These are phyloP conservation scores for Cercospora zeae-maydis DNA, from an alignment of 2,329 filamentous ascomycete species.

Conservation along the genomic window DNA sequence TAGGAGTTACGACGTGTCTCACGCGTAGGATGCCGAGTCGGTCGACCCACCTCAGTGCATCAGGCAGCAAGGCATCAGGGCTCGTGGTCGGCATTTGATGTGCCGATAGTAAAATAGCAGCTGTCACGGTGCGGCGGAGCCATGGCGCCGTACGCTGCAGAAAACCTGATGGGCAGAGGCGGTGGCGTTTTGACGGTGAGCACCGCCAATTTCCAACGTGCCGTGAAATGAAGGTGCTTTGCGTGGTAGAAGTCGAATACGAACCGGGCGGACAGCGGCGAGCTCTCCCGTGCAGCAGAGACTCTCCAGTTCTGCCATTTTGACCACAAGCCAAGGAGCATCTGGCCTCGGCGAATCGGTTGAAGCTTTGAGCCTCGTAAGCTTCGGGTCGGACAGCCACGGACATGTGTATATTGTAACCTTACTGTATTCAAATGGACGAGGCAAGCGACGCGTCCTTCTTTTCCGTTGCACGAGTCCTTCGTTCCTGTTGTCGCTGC, in stretches of 20 bases:
- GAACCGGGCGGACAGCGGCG: not conserved
- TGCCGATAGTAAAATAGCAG: no score
- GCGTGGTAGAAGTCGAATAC: not conserved
- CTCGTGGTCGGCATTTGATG: no score
- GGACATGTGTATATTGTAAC: no score
- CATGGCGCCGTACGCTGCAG: not conserved
- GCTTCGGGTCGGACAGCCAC: constrained; percentile 1
- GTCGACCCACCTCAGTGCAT: not conserved
- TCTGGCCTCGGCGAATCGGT: not conserved
- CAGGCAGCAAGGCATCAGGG: not conserved
- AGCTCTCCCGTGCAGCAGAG: not conserved
- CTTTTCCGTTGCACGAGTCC: not conserved
- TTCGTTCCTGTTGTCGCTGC: not conserved
- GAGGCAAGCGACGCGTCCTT: not conserved
- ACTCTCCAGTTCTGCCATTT: not conserved
- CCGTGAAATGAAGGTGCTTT: not conserved
- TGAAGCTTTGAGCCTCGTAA: constrained; percentile 2
- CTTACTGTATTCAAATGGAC: no score
- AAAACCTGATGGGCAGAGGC: not conserved
- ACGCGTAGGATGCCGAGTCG: not conserved
- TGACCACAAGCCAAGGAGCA: not conserved
- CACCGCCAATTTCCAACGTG: not conserved
- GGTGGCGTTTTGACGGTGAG: not conserved
- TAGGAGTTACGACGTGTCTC: not conserved
- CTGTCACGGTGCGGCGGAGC: not conserved